A percentile compares a stretch with the other conserved stretches of the same genome.
phyloP scores from a whole-genome alignment of 768 basidiomycete species.

The Hypholoma fasciculare region DNA sequence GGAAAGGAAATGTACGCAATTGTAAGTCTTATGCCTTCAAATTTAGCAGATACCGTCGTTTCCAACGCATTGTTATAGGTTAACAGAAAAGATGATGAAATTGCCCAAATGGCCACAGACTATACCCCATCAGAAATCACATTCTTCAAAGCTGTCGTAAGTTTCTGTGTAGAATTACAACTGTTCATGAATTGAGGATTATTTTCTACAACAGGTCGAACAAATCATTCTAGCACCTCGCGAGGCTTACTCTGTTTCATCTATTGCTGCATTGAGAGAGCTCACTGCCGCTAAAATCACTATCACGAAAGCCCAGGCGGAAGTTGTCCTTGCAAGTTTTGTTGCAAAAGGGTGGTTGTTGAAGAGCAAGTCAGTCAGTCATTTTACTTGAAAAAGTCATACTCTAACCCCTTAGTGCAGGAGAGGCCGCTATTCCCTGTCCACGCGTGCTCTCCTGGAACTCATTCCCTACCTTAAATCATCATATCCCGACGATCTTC shows the following conservation, averaged over 20 bases:
- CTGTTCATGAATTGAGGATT: not conserved
- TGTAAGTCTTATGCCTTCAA: constrained; percentile 40
- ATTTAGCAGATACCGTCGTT: not conserved
- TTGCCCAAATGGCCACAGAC: constrained; percentile 84
- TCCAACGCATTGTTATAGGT: constrained; percentile 45
- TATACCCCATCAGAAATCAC: constrained; percentile 78
- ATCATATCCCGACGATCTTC: constrained; percentile 67
- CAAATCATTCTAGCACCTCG: constrained; percentile 83
- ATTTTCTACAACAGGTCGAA: constrained; percentile 58
- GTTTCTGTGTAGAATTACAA: constrained; percentile 21
- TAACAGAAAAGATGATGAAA: constrained; percentile 76
- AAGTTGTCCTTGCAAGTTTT: constrained; percentile 72
- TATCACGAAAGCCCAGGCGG: constrained; percentile 77
- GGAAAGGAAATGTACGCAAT: constrained; percentile 69
- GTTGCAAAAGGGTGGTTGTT: constrained; percentile 81
- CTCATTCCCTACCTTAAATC: constrained; percentile 71
- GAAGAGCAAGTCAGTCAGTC: constrained; percentile 64
- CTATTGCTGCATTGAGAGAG: constrained; percentile 75
- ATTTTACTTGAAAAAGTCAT: constrained; percentile 3
- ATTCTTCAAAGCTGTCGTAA: constrained; percentile 81
- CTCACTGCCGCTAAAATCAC: constrained; percentile 57
- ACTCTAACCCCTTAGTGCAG: constrained; percentile 26
- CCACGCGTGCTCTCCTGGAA: constrained; percentile 73
- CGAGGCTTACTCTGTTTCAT: constrained; percentile 75
- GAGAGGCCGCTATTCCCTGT: constrained; percentile 73